phyloP scores from a whole-genome alignment of 1,284 basidiomycete species.

The Leccinum fallax region DNA sequence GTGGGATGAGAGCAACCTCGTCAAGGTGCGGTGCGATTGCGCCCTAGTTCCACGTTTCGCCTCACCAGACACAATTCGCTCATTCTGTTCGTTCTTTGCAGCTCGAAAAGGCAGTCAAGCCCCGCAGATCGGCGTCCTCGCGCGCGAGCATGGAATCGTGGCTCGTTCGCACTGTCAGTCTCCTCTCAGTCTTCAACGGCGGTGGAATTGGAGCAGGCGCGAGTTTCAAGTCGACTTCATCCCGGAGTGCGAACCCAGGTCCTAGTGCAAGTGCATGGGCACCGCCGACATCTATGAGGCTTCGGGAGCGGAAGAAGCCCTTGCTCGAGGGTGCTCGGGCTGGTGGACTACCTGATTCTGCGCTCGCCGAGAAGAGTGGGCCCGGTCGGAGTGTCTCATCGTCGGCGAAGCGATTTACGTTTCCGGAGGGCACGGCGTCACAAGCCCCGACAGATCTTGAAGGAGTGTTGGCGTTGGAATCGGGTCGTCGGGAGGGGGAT shows the following conservation, averaged over 20 bases:
- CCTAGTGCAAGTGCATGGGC: conserved; percentile 26
- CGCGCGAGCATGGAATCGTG: conserved; percentile 46
- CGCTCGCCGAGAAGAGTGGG: neutral
- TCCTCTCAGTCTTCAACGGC: conserved; percentile 25
- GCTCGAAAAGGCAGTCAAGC: conserved; percentile 75
- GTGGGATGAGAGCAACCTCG: conserved; percentile 72
- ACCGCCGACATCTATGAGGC: conserved; percentile 42
- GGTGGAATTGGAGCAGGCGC: conserved; percentile 18
- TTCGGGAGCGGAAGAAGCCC: conserved; percentile 56
- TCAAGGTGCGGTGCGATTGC: conserved; percentile 45
- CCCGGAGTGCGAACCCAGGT: conserved; percentile 16
- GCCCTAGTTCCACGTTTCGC: neutral
- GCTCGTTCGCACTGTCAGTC: conserved; percentile 52
- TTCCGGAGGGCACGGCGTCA: conserved; percentile 21
- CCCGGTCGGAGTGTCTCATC: conserved; percentile 12
- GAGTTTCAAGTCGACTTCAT: conserved; percentile 21
- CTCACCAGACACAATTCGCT: neutral
- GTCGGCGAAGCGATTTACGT: neutral
- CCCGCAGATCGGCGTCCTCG: conserved; percentile 44
- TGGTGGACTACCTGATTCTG: neutral
- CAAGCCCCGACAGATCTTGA: neutral
- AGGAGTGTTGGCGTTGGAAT: neutral
- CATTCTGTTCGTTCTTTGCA: conserved; percentile 30
- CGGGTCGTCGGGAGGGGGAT: neutral
- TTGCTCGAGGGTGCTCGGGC: neutral